Percentiles rank a stretch among this genome's conserved stretches.
phyloP scores from a whole-genome alignment of 176 grass and related monocot species.

The Triticum aestivum region IWGSC_CS_RefSeq_v2.1 NC_057799.1:429296212-429296711 shows the following conservation, averaged over 20 bases:
- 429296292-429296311: slow-evolving; percentile 66
- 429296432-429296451: slow-evolving; percentile 67
- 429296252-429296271: slow-evolving; percentile 54
- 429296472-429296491: slow-evolving; percentile 70
- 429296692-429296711: slow-evolving; percentile 66
- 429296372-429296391: slow-evolving; percentile 71
- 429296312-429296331: slow-evolving; percentile 40
- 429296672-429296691: slow-evolving; percentile 77
- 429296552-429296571: slow-evolving; percentile 49
- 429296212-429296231: slow-evolving; percentile 70
- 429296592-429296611: slow-evolving; percentile 80
- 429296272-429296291: slow-evolving; percentile 50
- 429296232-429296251: slow-evolving; percentile 90
- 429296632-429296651: slow-evolving; percentile 63
- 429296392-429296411: slow-evolving; percentile 71
- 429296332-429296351: slow-evolving; percentile 74
- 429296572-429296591: slow-evolving; percentile 63
- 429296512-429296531: slow-evolving; percentile 76
- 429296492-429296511: slow-evolving; percentile 77
- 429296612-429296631: slow-evolving; percentile 65
- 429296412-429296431: slow-evolving; percentile 74
- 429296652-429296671: slow-evolving; percentile 76
- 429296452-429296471: slow-evolving; percentile 54
- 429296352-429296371: slow-evolving; percentile 68
- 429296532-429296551: slow-evolving; percentile 64